Conservation (phyloP, 257 asterid species). For the Perilla frutescens region DNA sequence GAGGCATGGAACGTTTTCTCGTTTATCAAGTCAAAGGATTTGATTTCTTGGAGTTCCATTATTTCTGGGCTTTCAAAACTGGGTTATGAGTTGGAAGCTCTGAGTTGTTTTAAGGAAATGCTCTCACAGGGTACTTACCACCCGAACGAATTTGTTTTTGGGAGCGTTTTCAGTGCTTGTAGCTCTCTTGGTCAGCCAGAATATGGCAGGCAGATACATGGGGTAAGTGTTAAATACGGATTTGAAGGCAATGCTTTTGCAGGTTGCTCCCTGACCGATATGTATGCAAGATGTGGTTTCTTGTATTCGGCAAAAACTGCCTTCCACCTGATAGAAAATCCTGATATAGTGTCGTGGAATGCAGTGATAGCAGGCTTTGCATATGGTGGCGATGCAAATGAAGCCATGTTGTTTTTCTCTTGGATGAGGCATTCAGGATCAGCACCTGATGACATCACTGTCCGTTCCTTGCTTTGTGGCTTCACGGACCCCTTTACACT, state of each 20-base stretch:
- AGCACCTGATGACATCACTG: conserved; percentile 62
- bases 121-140: conserved; percentile 46
- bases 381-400: conserved; percentile 55
- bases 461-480: conserved; percentile 75
- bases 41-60: conserved; percentile 86
- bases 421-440: conserved; percentile 59
- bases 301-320: conserved; percentile 61
- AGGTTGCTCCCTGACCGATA: conserved; percentile 76
- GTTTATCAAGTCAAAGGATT: conserved; percentile 54
- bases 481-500: conserved; percentile 45
- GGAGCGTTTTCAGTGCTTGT: conserved; percentile 73
- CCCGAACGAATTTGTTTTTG: conserved; percentile 69
- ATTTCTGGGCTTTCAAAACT: conserved; percentile 76
- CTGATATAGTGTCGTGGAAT: conserved; percentile 78
- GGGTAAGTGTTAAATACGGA: conserved; percentile 61
- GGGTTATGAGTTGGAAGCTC: conserved; percentile 65
- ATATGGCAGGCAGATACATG: conserved; percentile 73
- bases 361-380: conserved; percentile 71
- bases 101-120: conserved; percentile 65
- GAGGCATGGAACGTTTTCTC: conserved; percentile 56
- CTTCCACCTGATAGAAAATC: conserved; percentile 56
- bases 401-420: conserved; percentile 57
- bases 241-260: conserved; percentile 53
- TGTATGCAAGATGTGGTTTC: conserved; percentile 79
- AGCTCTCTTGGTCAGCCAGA: conserved; percentile 54